A percentile compares a stretch with the other conserved stretches of the same genome.
Evolutionary conservation across 495 filamentous ascomycete species (phyloP).

Genomic region (Pseudotulostoma volvatum): DNA sequence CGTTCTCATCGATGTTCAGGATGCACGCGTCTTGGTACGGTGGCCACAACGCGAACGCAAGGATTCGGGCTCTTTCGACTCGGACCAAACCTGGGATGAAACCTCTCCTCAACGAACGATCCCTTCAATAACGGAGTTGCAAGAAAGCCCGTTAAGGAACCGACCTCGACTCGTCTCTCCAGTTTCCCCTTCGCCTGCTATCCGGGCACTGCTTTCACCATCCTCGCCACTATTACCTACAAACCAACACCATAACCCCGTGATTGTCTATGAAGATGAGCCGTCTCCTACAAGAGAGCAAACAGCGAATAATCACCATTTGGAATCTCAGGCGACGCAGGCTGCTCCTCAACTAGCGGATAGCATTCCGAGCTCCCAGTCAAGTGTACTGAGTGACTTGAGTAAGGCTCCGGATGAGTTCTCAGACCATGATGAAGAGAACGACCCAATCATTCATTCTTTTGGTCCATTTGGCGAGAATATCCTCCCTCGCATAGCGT

Average conservation of each 20-base stretch:
- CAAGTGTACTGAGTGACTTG: conserved; percentile 45
- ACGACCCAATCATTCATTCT: conserved; percentile 77
- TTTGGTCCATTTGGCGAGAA: conserved; percentile 81
- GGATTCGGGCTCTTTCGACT: conserved; percentile 41
- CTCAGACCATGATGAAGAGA: conserved; percentile 77
- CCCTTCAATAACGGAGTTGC: conserved; percentile 15
- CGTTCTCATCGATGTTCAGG: conserved; percentile 92
- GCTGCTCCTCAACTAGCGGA: conserved; percentile 9
- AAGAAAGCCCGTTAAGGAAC: conserved; percentile 51
- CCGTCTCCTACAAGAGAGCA: conserved; percentile 15
- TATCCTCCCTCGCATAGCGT: conserved; percentile 60
- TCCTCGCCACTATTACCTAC: conserved; percentile 28
- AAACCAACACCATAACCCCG: conserved; percentile 27
- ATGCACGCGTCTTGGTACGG: conserved; percentile 70
- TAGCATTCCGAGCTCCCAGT: conserved; percentile 24
- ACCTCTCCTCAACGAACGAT: conserved; percentile 22
- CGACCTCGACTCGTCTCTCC: conserved; percentile 47
- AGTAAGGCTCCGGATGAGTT: conserved; percentile 38
- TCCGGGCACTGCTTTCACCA: conserved; percentile 23
- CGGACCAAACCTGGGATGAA: conserved; percentile 56
- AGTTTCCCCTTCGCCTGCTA: conserved; percentile 55
- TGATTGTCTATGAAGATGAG: conserved; percentile 50
- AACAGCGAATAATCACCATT: conserved; percentile 2
- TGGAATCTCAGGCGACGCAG: conserved; percentile 16
- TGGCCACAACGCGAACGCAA: conserved; percentile 60